Conservation (phyloP, 2,329 filamentous ascomycete species). For the Claviceps digitariae region DNA sequence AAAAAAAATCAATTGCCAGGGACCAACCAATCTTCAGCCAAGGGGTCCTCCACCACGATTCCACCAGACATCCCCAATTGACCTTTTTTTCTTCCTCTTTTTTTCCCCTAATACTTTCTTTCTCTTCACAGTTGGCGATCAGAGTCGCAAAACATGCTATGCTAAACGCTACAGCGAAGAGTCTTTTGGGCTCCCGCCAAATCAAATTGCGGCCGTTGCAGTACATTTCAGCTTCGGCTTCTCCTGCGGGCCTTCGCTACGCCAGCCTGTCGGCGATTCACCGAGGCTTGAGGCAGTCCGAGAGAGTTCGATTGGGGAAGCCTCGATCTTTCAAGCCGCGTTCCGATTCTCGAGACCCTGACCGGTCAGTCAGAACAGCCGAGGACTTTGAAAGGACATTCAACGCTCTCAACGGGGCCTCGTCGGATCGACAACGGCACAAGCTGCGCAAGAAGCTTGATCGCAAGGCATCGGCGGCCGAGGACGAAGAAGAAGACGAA, state of each 20-base stretch:
- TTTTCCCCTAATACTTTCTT: not conserved
- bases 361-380: slow-evolving; percentile 7
- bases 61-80: not conserved
- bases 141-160: slow-evolving; percentile 13
- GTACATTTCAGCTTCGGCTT: not conserved
- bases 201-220: slow-evolving; percentile 5
- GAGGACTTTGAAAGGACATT: slow-evolving; percentile 7
- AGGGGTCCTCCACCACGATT: not conserved
- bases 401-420: slow-evolving; percentile 17
- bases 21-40: not conserved
- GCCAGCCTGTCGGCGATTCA: slow-evolving; percentile 52
- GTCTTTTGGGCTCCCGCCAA: slow-evolving; percentile 10
- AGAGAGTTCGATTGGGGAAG: slow-evolving; percentile 19
- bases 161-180: slow-evolving; percentile 14
- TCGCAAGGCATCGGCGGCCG: slow-evolving; percentile 22
- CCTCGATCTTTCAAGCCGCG: slow-evolving; percentile 6
- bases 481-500: slow-evolving; percentile 19
- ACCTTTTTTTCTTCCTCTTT: not conserved
- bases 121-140: not conserved
- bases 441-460: slow-evolving; percentile 41
- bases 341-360: slow-evolving; percentile 5
- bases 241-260: slow-evolving; percentile 10
- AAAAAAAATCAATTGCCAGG: slow-evolving; percentile 10
- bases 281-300: slow-evolving; percentile 44
- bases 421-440: slow-evolving; percentile 19